phyloP scores from a whole-genome alignment of 2,329 filamentous ascomycete genomes.

The Epichloe amarillans region DNA sequence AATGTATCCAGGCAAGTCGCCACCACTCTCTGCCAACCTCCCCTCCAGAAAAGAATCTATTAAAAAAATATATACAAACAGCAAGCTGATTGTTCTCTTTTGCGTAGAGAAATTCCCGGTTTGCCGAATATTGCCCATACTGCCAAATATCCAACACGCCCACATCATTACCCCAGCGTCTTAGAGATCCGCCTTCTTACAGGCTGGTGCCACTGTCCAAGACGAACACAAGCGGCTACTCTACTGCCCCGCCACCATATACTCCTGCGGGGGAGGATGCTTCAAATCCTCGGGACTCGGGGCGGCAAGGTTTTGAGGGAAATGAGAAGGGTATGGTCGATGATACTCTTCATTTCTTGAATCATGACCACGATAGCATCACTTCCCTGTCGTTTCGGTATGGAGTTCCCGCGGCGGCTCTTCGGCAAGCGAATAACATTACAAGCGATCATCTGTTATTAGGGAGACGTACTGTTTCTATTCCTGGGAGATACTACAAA shows the following conservation, averaged over 20 bases:
- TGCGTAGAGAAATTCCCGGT: conserved; percentile 47
- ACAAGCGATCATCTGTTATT: conserved; percentile 57
- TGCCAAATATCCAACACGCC: conserved; percentile 58
- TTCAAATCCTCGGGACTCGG: background rate
- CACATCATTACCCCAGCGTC: conserved; percentile 44
- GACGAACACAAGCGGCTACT: conserved; percentile 11
- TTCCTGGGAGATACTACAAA: conserved; percentile 58
- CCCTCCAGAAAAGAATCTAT: no score
- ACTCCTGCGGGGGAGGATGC: conserved; percentile 3
- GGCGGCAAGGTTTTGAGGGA: background rate
- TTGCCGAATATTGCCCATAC: conserved; percentile 56
- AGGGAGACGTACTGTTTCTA: conserved; percentile 55
- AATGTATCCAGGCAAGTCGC: conserved; percentile 47
- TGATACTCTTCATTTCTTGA: conserved; percentile 63
- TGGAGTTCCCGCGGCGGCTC: conserved; percentile 46
- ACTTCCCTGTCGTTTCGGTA: conserved; percentile 59
- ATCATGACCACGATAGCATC: conserved; percentile 55
- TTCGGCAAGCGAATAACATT: conserved; percentile 56
- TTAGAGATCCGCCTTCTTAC: conserved; percentile 58
- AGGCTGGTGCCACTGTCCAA: conserved; percentile 21
- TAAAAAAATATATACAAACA: no score
- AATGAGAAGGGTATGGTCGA: conserved; percentile 29
- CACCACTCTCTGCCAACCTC: background rate
- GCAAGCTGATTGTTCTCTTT: background rate
- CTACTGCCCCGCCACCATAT: conserved; percentile 28